Conservation (phyloP, 2,329 filamentous ascomycete species). For the Talaromyces funiculosus region DNA sequence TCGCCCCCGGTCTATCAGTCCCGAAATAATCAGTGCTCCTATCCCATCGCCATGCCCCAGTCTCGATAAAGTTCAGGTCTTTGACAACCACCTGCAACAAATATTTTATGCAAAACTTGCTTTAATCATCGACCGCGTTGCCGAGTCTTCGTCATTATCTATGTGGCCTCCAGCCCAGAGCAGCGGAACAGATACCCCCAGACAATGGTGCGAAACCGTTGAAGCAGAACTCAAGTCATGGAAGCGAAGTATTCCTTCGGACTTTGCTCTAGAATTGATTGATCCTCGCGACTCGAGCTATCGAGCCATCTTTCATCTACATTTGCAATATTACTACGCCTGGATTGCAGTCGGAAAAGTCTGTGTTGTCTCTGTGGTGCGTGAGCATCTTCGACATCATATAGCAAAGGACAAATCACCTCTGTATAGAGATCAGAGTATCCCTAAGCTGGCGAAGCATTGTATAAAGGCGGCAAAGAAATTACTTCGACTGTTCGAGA, state of each 20-base stretch:
- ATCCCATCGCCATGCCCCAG: conserved; percentile 5
- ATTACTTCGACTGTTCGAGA: conserved; percentile 29
- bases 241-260: conserved; percentile 26
- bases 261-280: conserved; percentile 25
- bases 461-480: conserved; percentile 24
- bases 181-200: conserved; percentile 5
- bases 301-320: conserved; percentile 31
- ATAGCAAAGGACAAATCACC: neutral
- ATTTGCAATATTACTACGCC: conserved; percentile 35
- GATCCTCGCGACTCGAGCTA: conserved; percentile 25
- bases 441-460: neutral
- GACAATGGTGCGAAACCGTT: neutral
- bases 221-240: conserved; percentile 27
- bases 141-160: conserved; percentile 16
- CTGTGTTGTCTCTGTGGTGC: conserved; percentile 27
- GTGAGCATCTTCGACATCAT: conserved; percentile 13
- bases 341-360: conserved; percentile 36
- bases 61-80: conserved; percentile 24
- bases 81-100: conserved; percentile 31
- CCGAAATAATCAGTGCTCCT: neutral
- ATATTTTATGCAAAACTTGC: conserved; percentile 27
- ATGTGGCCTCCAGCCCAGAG: conserved; percentile 1
- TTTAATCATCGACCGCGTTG: conserved; percentile 26
- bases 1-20: neutral
- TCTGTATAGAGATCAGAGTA: neutral